These are phyloP conservation scores for Allantophomopsis lycopodina DNA, from an alignment of 2,329 filamentous ascomycete species.

Conservation along the genomic window DNA sequence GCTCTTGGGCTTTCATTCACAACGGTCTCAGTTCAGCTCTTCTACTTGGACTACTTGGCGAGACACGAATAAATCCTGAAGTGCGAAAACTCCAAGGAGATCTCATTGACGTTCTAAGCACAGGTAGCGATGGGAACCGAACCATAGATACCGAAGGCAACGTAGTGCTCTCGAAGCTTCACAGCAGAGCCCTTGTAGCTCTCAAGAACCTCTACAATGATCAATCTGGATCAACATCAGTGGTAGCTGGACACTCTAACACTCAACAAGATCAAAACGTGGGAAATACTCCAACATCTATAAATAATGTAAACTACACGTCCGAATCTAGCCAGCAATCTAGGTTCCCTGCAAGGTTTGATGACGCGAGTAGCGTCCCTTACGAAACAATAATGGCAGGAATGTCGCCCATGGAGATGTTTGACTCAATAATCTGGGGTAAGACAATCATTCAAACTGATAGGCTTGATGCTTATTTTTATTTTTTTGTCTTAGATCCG, in stretches of 20 bases:
- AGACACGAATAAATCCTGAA: constrained; percentile 44
- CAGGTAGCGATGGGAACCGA: not conserved
- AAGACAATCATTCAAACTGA: constrained; percentile 10
- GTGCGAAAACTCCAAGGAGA: constrained; percentile 46
- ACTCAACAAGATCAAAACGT: constrained; percentile 23
- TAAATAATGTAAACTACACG: not conserved
- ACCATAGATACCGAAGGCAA: constrained; percentile 31
- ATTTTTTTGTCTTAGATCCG: no score
- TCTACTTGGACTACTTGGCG: constrained; percentile 42
- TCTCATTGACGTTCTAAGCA: constrained; percentile 37
- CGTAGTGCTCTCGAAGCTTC: constrained; percentile 44
- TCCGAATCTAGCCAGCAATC: not conserved
- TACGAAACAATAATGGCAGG: constrained; percentile 22
- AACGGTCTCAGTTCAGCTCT: constrained; percentile 49
- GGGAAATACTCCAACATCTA: constrained; percentile 22
- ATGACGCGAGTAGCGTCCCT: no score
- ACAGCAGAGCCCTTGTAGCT: constrained; percentile 41
- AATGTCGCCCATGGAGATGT: constrained; percentile 49
- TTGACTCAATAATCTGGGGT: constrained; percentile 53
- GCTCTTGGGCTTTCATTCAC: constrained; percentile 52
- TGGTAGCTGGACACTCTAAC: constrained; percentile 42
- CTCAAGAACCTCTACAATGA: constrained; percentile 50
- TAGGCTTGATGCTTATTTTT: no score
- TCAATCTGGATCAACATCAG: not conserved
- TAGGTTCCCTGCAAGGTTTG: not conserved